Evolutionary conservation across 306 rosid species (phyloP).

Genomic region (Dicorynia guianensis): DNA sequence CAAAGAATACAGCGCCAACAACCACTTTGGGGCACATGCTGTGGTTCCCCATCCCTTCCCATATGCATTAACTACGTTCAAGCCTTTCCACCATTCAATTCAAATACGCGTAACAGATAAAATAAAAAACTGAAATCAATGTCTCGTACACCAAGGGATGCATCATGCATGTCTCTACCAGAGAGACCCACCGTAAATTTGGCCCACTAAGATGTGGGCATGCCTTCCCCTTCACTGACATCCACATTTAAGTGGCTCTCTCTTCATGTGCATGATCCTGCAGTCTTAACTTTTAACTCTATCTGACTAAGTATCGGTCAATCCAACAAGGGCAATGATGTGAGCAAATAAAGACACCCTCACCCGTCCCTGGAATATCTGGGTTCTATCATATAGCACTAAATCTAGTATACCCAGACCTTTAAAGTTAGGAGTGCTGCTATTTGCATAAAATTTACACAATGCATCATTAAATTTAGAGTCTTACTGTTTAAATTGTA

Average conservation of each 20-base stretch:
- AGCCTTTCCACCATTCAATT: conserved; percentile 33
- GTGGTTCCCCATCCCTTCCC: conserved; percentile 17
- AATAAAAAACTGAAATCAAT: conserved; percentile 26
- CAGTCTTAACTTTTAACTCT: conserved; percentile 21
- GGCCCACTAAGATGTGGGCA: conserved; percentile 37
- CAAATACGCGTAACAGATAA: background rate
- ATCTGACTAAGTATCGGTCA: background rate
- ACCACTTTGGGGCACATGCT: conserved; percentile 33
- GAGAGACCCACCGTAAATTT: conserved; percentile 33
- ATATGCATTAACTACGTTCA: conserved; percentile 35
- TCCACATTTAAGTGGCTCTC: conserved; percentile 26
- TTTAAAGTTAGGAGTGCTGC: too few species aligned
- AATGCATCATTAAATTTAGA: too few species aligned
- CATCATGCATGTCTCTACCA: conserved; percentile 12
- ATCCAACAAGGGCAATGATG: background rate
- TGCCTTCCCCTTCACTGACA: conserved; percentile 40
- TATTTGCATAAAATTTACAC: too few species aligned
- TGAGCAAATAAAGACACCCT: background rate
- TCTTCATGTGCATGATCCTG: conserved; percentile 30
- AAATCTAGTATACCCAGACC: too few species aligned
- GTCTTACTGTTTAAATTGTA: too few species aligned
- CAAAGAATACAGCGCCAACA: conserved; percentile 7
- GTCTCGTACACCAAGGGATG: conserved; percentile 4
- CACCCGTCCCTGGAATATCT: background rate
- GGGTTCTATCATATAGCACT: too few species aligned